Conservation (phyloP, 352 stramenopile genomes). For the Globisporangium radiosum region DNA sequence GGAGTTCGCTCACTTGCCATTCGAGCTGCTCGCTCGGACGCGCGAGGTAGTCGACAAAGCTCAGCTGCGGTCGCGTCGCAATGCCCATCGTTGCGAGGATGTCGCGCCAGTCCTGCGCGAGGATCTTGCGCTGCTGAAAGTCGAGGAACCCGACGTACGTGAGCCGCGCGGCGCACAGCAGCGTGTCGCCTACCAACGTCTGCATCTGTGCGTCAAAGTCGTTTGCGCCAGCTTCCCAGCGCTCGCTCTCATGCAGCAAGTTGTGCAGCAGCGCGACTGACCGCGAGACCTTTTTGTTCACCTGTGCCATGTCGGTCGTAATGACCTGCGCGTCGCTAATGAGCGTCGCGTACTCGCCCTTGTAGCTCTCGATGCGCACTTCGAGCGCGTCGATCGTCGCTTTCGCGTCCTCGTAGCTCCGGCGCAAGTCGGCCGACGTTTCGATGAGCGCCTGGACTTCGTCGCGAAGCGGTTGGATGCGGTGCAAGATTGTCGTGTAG, state of each 20-base stretch:
- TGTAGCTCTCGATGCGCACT: slow-evolving; percentile 96
- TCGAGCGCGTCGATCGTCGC: slow-evolving; percentile 93
- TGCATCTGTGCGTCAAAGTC: slow-evolving; percentile 96
- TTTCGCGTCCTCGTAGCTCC: slow-evolving; percentile 91
- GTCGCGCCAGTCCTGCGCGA: slow-evolving; percentile 95
- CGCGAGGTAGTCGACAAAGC: slow-evolving; percentile 96
- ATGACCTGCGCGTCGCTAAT: slow-evolving; percentile 98
- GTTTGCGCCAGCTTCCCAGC: slow-evolving; percentile 96
- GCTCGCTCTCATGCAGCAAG: slow-evolving; percentile 96
- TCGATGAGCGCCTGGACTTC: slow-evolving; percentile 97
- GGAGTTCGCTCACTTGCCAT: slow-evolving; percentile 95
- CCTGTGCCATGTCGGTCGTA: slow-evolving; percentile 96
- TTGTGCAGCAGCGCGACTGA: slow-evolving; percentile 97
- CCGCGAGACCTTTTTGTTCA: slow-evolving; percentile 96
- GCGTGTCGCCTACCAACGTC: slow-evolving; percentile 95
- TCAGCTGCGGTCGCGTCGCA: slow-evolving; percentile 65
- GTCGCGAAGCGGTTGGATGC: slow-evolving; percentile 97
- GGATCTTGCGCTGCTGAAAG: slow-evolving; percentile 93
- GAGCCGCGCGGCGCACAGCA: slow-evolving; percentile 95
- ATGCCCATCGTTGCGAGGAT: slow-evolving; percentile 93
- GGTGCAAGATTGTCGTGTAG: slow-evolving; percentile 98
- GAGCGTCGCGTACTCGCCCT: slow-evolving; percentile 97
- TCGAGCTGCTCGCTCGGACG: slow-evolving; percentile 91
- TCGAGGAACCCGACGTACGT: slow-evolving; percentile 99
- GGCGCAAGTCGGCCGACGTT: slow-evolving; percentile 88